phyloP scores from a whole-genome alignment of 495 filamentous ascomycete genomes.

The Aspergillus kassunensis region DNA sequence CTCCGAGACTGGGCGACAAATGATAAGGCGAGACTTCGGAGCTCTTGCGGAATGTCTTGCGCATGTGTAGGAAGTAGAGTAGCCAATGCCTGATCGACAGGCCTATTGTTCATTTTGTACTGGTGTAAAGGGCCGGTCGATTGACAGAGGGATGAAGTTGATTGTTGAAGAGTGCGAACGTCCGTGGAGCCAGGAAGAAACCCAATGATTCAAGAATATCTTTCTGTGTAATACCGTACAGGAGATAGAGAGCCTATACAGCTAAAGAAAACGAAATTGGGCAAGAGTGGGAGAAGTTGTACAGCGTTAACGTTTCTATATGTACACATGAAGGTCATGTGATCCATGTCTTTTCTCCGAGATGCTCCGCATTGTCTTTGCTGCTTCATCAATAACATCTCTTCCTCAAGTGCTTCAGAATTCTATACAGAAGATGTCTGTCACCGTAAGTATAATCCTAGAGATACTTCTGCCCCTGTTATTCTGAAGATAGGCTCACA shows the following conservation, averaged over 20 bases:
- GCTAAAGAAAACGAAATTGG: no score
- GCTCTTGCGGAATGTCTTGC: conserved; percentile 64
- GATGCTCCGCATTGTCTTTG: no score
- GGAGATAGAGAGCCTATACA: no score
- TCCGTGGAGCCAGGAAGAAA: no score
- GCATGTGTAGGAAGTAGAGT: conserved; percentile 76
- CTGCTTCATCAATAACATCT: no score
- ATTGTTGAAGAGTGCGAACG: no score
- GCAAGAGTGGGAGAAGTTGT: no score
- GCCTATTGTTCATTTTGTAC: conserved; percentile 49
- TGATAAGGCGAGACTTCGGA: conserved; percentile 71
- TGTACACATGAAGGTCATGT: conserved; percentile 1
- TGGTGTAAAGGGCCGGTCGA: background rate
- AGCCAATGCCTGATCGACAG: conserved; percentile 70
- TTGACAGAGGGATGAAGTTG: background rate
- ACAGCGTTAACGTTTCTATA: no score
- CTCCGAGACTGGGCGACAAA: conserved; percentile 83
- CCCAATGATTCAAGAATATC: no score
- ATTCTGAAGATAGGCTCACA: background rate
- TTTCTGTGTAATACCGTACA: no score
- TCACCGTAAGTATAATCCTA: conserved; percentile 22
- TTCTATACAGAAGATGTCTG: conserved; percentile 22
- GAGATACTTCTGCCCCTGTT: background rate
- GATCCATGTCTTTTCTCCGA: background rate
- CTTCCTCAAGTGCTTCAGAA: background rate